Evolutionary conservation across 495 filamentous ascomycete genomes (phyloP), one percentile per base, ranked within the genome.

Genomic region (Glonium stellatum): DNA sequence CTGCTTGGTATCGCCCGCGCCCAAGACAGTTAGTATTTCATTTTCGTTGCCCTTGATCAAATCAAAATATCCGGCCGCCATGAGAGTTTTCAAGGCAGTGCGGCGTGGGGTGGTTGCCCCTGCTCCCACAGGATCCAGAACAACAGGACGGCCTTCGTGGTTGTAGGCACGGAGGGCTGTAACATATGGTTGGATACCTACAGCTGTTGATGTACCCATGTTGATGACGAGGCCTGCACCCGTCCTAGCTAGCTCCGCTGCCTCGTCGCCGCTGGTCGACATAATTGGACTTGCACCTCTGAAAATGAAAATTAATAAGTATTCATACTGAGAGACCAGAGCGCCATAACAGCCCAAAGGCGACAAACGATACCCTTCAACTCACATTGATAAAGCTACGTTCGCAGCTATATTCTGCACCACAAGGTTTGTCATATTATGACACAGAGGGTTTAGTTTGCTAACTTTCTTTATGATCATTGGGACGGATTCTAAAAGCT

Each of bases 391-490:
- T 23, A 96, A 78, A 34, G 88, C 87, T 11, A 96, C 85, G 65
- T 95, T 96, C 18, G 93, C 92, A 11, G 90, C 88, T 66, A 98
- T 87, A 69, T 96, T 95, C 64, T 92, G 89, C 36, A 96, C 91
- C 0, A 97, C 88, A 55, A 88, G 77, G 71, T 97, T 97, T 47
- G 95, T 97, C 87, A 97, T 97, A 71, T 96, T 96, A 73, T 97
- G 93, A 9, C 87, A 89, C 10, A 98, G 77, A 0, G 93, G 92
- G 48, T 82, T 85, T 15, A 70, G 76, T 11, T 74, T 63, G 0
- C 79, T 77, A 50, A 96, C 76, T 19, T 77, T 78, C 51, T 73
- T 78, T 34, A 92, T 75, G 21, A 90, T 21, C 31, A 6, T 35
- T 47, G 49, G 47, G 41, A 41, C 41, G 27, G n/a, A 22, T n/a